Percentiles rank a stretch among this genome's conserved stretches.
Conservation (phyloP, 768 basidiomycete species). For the Naganishia friedmannii region DNA sequence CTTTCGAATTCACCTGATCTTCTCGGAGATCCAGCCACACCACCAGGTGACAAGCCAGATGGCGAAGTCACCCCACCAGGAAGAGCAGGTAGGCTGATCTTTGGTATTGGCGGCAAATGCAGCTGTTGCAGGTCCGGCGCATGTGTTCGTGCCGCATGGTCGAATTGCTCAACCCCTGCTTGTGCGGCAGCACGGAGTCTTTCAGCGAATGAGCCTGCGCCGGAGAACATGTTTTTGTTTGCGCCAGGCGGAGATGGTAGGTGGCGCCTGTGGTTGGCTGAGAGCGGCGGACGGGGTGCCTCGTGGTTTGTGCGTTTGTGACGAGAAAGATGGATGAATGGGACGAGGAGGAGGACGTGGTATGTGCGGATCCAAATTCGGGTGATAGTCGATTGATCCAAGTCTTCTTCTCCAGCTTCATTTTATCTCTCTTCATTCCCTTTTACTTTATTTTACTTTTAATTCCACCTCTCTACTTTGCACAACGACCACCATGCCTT, state of each 20-base stretch:
- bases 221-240: constrained; percentile 22
- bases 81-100: neutral
- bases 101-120: neutral
- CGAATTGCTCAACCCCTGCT: constrained; percentile 29
- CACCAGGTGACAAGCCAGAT: no score
- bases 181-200: constrained; percentile 26
- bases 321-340: no score
- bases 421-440: neutral
- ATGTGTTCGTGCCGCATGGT: constrained; percentile 29
- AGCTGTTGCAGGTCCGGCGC: constrained; percentile 8
- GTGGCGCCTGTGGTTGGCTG: no score
- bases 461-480: neutral
- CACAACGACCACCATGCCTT: neutral
- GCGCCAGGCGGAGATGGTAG: neutral
- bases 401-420: neutral
- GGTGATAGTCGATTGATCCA: no score
- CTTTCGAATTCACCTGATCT: constrained; percentile 5
- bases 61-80: neutral
- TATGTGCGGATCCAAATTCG: neutral
- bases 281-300: no score
- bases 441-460: neutral
- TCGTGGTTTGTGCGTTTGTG: no score
- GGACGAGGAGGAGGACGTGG: no score
- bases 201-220: constrained; percentile 26
- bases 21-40: no score